Evolutionary conservation across 768 basidiomycete species (phyloP).

Genomic region (Rhizopogon vinicolor): DNA sequence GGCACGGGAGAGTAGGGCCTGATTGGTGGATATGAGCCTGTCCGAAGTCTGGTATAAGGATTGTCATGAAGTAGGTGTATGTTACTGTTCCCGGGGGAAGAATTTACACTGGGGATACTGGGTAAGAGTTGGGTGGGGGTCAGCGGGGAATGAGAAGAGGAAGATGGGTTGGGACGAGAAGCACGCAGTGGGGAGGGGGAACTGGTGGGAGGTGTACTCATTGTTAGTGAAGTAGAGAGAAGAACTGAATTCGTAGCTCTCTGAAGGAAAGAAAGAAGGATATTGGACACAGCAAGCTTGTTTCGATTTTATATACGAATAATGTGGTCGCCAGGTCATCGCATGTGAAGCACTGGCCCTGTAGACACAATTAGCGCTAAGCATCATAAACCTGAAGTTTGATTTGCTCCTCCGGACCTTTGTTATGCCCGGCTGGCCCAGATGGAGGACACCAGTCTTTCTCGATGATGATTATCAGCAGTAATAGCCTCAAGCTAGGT

Average conservation of each 20-base stretch:
- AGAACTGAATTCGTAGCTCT: not conserved
- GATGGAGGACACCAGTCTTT: no score
- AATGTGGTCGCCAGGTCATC: not conserved
- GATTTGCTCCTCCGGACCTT: no score
- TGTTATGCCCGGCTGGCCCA: no score
- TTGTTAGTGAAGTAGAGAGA: not conserved
- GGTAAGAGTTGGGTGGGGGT: not conserved
- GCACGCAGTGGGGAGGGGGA: not conserved
- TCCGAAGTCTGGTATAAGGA: not conserved
- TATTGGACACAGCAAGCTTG: not conserved
- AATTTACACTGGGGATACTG: not conserved
- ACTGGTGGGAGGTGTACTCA: not conserved
- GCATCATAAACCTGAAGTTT: no score
- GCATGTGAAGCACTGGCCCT: not conserved
- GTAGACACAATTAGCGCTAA: no score
- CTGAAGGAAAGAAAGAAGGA: not conserved
- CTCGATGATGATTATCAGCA: no score
- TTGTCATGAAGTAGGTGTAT: no score
- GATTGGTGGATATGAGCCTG: not conserved
- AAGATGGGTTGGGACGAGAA: not conserved
- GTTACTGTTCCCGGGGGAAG: not conserved
- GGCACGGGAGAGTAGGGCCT: not conserved
- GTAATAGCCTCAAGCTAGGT: no score
- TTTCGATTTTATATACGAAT: not conserved
- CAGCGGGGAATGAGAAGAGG: not conserved